phyloP scores from a whole-genome alignment of 148 eudicot species.

The Tetragonia tetragonoides region DNA sequence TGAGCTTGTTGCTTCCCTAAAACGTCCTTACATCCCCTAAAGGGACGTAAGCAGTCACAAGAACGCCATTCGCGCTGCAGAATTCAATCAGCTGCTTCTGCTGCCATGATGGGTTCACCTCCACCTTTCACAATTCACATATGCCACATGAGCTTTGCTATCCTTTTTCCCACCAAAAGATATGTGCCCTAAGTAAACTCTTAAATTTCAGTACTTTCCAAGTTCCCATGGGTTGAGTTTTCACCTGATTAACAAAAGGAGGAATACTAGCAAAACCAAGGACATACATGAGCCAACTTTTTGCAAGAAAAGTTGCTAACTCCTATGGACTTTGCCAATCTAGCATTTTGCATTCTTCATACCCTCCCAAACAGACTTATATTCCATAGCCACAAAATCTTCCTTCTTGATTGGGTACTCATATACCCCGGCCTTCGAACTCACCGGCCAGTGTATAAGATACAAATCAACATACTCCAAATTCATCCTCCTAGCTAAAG shows the following conservation, averaged over 20 bases:
- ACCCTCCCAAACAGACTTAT: conserved; percentile 35
- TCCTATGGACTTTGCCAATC: conserved; percentile 39
- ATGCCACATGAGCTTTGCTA: background rate
- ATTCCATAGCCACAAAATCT: conserved; percentile 36
- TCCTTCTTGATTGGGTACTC: conserved; percentile 35
- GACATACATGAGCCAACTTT: conserved; percentile 31
- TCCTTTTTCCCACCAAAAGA: background rate
- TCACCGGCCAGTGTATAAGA: conserved; percentile 45
- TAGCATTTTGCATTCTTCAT: conserved; percentile 47
- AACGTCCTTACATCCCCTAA: conserved; percentile 26
- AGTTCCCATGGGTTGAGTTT: no score
- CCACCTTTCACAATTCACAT: conserved; percentile 18
- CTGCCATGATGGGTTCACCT: conserved; percentile 38
- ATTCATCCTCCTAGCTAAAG: conserved; percentile 32
- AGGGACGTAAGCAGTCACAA: conserved; percentile 29
- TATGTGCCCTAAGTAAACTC: no score
- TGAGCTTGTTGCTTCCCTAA: conserved; percentile 18
- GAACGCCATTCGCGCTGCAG: conserved; percentile 26
- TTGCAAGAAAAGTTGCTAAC: conserved; percentile 43
- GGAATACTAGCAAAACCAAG: conserved; percentile 26
- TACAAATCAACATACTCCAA: conserved; percentile 42
- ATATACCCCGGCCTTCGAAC: conserved; percentile 29
- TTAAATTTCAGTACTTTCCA: no score
- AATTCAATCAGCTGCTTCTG: conserved; percentile 30
- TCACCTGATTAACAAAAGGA: conserved; percentile 39